Evolutionary conservation across 2,329 filamentous ascomycete genomes (phyloP).

Genomic region (Pyrenophora graminea): DNA sequence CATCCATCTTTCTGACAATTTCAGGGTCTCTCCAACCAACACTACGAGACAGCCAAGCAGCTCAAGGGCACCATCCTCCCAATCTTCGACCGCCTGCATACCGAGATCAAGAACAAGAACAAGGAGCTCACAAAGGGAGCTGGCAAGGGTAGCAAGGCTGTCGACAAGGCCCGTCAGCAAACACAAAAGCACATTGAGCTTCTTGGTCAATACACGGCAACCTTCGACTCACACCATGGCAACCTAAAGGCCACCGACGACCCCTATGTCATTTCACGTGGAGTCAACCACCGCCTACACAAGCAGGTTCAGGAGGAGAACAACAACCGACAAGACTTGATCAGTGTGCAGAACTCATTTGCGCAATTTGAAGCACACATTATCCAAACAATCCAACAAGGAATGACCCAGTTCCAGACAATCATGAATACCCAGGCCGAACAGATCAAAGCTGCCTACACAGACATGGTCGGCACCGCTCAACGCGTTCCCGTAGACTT

Average conservation of each 20-base stretch:
- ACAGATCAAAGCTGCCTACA: conserved; percentile 77
- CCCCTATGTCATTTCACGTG: conserved; percentile 84
- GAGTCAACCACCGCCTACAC: conserved; percentile 80
- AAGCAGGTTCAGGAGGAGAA: conserved; percentile 95
- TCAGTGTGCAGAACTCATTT: conserved; percentile 91
- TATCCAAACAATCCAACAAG: conserved; percentile 78
- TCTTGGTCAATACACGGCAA: conserved; percentile 81
- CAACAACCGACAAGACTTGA: conserved; percentile 88
- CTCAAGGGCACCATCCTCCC: conserved; percentile 85
- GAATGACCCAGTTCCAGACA: conserved; percentile 81
- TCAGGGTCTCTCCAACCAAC: conserved; percentile 82
- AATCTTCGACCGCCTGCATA: conserved; percentile 85
- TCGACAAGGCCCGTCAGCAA: conserved; percentile 81
- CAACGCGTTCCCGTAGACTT: conserved; percentile 82
- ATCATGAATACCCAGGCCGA: conserved; percentile 80
- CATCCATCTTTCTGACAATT: neutral
- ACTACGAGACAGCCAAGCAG: conserved; percentile 87
- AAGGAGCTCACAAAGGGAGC: conserved; percentile 86
- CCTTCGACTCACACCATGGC: conserved; percentile 75
- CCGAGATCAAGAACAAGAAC: conserved; percentile 94
- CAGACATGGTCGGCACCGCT: conserved; percentile 76
- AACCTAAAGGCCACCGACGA: conserved; percentile 75
- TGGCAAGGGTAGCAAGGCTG: conserved; percentile 82
- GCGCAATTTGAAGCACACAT: conserved; percentile 85
- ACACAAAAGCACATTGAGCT: conserved; percentile 98